Conservation (phyloP, 208 protist genomes). For the Trypanosoma vivax region DNA sequence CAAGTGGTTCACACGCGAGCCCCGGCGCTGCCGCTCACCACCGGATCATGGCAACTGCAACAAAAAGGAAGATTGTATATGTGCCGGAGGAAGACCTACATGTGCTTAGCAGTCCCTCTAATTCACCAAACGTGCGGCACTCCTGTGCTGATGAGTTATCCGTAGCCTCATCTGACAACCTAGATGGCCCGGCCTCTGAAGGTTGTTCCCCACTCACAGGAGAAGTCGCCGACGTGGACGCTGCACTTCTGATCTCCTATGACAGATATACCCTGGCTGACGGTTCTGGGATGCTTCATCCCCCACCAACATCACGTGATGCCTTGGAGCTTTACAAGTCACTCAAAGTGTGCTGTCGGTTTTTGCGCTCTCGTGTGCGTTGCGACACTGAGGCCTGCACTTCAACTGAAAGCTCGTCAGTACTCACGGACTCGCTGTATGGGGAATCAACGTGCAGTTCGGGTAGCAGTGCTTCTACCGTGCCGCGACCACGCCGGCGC, state of each 20-base stretch:
- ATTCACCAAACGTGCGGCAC: conserved; percentile 37
- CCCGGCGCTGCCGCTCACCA: too few species aligned
- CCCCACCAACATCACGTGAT: conserved; percentile 38
- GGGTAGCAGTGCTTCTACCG: conserved; percentile 4
- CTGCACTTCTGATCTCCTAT: conserved; percentile 58
- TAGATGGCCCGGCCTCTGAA: not conserved
- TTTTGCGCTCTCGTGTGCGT: conserved; percentile 16
- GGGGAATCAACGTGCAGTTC: not conserved
- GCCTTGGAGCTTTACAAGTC: conserved; percentile 25
- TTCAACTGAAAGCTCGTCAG: conserved; percentile 8
- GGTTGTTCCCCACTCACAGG: not conserved
- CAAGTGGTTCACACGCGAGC: too few species aligned
- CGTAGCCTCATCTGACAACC: conserved; percentile 28
- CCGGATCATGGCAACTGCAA: conserved; percentile 24
- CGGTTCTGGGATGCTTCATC: conserved; percentile 35
- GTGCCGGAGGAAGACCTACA: conserved; percentile 59
- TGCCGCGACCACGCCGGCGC: not conserved
- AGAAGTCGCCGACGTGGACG: conserved; percentile 12
- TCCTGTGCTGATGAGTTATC: conserved; percentile 36
- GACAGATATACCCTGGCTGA: conserved; percentile 55
- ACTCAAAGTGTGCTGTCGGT: conserved; percentile 36
- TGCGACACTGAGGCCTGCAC: not conserved
- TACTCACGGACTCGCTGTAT: conserved; percentile 2
- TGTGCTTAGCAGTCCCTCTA: conserved; percentile 40
- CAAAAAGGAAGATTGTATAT: conserved; percentile 63